Evolutionary conservation across 2,329 filamentous ascomycete species (phyloP), one percentile per base, ranked within the genome.

Genomic region (Achaetomium macrosporum): DNA sequence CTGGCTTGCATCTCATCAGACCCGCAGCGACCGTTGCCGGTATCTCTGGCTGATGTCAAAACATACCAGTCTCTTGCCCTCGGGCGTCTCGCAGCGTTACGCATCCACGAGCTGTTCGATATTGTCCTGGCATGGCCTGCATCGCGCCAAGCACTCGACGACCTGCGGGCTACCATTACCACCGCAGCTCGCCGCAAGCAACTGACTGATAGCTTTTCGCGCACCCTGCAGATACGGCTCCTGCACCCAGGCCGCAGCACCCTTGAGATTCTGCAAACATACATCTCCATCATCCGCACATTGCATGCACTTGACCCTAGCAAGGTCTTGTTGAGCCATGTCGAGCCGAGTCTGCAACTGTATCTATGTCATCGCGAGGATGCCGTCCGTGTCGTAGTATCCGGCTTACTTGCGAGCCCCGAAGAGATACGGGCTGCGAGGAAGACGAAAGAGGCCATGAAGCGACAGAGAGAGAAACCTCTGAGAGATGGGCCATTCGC

Each of bases 211-310:
- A 77, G 76, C 36, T 92, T 92, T 66, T 81, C 84, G 1, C 72
- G 76, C 9, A 78, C 84, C 11, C 68, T 92, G 16, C 81, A 83
- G 53, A 77, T 73, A 48, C 79, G 85, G 13, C 71, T 95, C 8
- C 72, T 93, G 11, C 87, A 92, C 63, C 84, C 88, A 1, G 88
- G 87, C 2, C 78, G 85, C 39, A 90, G 86, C 16, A 91, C 88
- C 1, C 76, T 87, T 3, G 82, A 88, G 56, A 89, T 92, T 33
- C 67, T 92, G 46, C 83, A 84, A 60, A 83, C 86, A 2, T 92
- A 92, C 67, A 88, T 91, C 54, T 83, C 81, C 58, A 85, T 91
- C 71, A 91, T 92, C 56, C 81, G 83, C 54, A 84, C 85, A 0
- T 90, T 91, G 59, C 84, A 88, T 63, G 78, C 81, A 25, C 74